Evolutionary conservation across 371 early-diverging fungal genomes (phyloP).

Genomic region (Rhizomucor miehei): DNA sequence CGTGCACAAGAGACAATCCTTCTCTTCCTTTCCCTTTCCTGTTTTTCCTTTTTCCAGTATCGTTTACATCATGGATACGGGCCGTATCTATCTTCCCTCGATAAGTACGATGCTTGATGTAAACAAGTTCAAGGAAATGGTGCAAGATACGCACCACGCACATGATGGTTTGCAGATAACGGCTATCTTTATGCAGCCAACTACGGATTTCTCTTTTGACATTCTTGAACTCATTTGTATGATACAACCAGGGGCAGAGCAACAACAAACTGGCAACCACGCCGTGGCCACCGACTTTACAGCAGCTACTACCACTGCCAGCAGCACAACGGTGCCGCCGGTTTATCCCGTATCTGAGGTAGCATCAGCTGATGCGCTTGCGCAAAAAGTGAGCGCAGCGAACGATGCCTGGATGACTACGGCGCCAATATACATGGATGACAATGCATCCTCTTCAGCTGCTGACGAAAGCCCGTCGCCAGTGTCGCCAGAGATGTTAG

Average conservation of each 20-base stretch:
- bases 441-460: no score
- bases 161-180: neutral
- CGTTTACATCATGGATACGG: neutral
- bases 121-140: neutral
- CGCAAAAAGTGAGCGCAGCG: no score
- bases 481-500: no score
- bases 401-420: no score
- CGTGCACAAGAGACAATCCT: neutral
- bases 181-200: neutral
- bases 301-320: no score
- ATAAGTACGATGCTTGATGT: neutral
- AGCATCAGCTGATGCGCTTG: no score
- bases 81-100: neutral
- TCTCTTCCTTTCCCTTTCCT: neutral
- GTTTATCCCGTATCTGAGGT: no score
- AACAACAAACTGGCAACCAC: neutral
- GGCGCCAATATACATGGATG: no score
- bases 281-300: neutral
- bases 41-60: neutral
- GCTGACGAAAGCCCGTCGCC: no score
- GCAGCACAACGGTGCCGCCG: no score
- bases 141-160: neutral
- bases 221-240: neutral
- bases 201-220: neutral
- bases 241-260: neutral